phyloP scores from a whole-genome alignment of 2,329 filamentous ascomycete species.

The Pestalotiopsis sp. region DNA sequence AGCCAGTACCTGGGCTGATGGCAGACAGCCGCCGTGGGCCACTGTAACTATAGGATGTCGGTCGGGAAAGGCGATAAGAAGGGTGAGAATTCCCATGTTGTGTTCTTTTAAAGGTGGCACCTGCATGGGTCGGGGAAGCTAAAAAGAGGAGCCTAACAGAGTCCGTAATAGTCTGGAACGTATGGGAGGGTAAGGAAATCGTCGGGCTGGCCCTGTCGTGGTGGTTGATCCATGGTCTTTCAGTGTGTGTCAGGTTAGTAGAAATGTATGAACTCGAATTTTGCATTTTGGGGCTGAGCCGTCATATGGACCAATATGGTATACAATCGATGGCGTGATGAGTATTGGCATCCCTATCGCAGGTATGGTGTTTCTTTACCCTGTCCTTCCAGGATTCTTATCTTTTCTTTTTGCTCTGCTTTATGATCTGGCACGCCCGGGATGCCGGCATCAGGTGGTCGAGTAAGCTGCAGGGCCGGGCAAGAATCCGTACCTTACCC shows the following conservation, averaged over 20 bases:
- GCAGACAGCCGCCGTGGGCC: background rate
- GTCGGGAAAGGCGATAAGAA: slow-evolving; percentile 2
- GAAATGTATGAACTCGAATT: background rate
- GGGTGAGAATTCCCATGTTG: background rate
- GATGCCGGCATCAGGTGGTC: background rate
- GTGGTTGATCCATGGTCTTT: background rate
- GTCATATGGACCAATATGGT: slow-evolving; percentile 2
- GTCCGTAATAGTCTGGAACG: slow-evolving; percentile 4
- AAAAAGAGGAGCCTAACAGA: slow-evolving; percentile 2
- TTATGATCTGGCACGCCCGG: background rate
- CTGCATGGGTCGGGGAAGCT: slow-evolving; percentile 1
- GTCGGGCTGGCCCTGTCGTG: background rate
- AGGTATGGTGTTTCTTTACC: background rate
- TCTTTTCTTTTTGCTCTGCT: background rate
- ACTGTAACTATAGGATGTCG: background rate
- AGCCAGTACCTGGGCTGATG: background rate
- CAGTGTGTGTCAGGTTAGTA: background rate
- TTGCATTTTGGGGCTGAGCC: background rate
- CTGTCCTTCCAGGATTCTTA: background rate
- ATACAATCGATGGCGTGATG: slow-evolving; percentile 7
- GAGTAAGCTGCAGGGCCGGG: background rate
- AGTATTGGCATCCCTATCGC: slow-evolving; percentile 8
- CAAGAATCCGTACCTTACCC: background rate
- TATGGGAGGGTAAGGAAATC: slow-evolving; percentile 1
- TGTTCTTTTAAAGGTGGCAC: background rate